Evolutionary conservation across 768 basidiomycete species (phyloP), one percentile per base, ranked within the genome.

Genomic region (Mycena metata): DNA sequence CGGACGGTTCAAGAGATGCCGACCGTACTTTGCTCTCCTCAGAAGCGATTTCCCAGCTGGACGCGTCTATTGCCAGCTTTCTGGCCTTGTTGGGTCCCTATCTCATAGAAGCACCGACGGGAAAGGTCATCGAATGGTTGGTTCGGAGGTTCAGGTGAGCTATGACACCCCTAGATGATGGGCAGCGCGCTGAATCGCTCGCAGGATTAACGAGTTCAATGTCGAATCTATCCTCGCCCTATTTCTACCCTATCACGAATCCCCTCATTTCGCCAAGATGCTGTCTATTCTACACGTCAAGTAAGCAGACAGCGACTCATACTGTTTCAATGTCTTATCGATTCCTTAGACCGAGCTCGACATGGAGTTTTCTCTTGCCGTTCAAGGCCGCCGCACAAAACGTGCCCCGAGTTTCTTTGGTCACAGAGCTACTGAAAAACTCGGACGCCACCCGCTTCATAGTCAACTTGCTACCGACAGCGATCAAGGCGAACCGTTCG

Each of bases 241-340:
- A 24, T 99, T 99, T 79, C 81, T 98, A 35, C 98, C 98, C 0
- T 98, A 97, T 76, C 96, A 99, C 74, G 95, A 96, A 72, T 93
- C 96, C 6, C 90, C 94, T 0, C 96, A 98, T 77, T 99, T 99
- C 78, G 87, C 92, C 11, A 97, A 98, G 73, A 94, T 98, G 86
- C 83, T 98, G 26, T 89, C 93, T 2, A 95, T 99, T 73, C 81
- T 98, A 60, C 88, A 91, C 73, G 86, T 95, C 64, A 84, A 86
- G 93, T 94, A 71, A 55, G 42, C 33, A 17, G 35, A 47, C 49
- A 5, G 55, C n/a, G 12, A 45, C 30, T 16, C 16, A 3, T 9
- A 3, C 8, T 39, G 16, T 15, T 35, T 17, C 12, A 35, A 43
- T 55, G 67, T 51, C 72, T 69, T 43, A 69, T 41, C 13, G 23